Evolutionary conservation across 768 basidiomycete species (phyloP).

Genomic region (Leccinellum rugosiceps): DNA sequence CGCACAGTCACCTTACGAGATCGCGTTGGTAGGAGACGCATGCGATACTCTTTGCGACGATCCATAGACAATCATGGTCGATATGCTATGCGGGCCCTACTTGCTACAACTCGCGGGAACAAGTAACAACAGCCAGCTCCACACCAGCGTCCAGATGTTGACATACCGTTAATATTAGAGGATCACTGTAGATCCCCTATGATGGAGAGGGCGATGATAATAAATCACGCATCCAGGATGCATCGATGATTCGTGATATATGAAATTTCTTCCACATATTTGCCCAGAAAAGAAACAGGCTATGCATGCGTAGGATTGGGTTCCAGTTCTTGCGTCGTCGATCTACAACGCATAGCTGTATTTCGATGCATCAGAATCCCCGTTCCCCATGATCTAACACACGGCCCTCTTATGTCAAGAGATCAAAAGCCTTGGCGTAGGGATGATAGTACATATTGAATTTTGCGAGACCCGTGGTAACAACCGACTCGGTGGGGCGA

Average conservation of each 20-base stretch:
- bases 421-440: neutral
- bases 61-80: neutral
- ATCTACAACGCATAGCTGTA: neutral
- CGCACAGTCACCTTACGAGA: neutral
- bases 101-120: neutral
- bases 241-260: neutral
- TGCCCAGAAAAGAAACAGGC: neutral
- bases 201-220: neutral
- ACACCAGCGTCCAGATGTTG: neutral
- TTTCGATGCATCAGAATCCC: neutral
- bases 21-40: neutral
- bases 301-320: neutral
- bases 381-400: neutral
- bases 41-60: neutral
- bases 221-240: neutral
- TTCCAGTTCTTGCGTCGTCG: neutral
- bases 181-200: neutral
- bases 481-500: neutral
- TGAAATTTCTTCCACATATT: neutral
- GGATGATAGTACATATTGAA: neutral
- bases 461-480: neutral
- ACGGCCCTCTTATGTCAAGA: neutral
- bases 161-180: neutral
- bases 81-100: neutral
- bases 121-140: neutral